Conservation (phyloP, 1,139 yeast genomes). For the Candida albicans region DNA sequence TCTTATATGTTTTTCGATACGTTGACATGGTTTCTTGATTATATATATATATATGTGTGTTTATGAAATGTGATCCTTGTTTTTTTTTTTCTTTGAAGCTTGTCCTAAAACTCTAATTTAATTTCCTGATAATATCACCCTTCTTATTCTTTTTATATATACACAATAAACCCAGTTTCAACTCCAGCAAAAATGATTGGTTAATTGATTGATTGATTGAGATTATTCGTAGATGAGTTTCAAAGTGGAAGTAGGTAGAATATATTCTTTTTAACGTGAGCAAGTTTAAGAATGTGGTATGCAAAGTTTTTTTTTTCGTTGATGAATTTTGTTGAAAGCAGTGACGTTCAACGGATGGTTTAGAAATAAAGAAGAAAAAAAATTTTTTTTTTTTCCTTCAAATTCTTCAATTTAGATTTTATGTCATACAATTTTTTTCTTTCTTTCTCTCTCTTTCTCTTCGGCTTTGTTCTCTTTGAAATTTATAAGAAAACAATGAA, state of each 20-base stretch:
- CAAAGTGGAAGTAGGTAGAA: neutral
- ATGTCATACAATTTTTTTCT: neutral
- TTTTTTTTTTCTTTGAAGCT: neutral
- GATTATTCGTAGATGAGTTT: neutral
- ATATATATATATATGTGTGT: neutral
- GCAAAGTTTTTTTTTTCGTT: constrained; percentile 3
- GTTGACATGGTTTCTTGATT: constrained; percentile 24
- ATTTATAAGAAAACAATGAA: too few relatives aligned
- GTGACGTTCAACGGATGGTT: neutral
- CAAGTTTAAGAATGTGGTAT: constrained; percentile 2
- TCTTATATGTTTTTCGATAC: constrained; percentile 44
- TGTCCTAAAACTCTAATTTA: too few relatives aligned
- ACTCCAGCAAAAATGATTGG: neutral
- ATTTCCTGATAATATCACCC: too few relatives aligned
- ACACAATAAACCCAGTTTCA: neutral
- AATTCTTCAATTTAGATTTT: neutral
- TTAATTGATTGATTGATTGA: neutral
- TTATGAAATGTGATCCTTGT: neutral
- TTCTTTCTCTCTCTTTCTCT: neutral
- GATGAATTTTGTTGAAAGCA: neutral
- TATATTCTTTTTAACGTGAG: too few relatives aligned
- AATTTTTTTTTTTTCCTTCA: neutral
- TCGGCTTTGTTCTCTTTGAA: neutral
- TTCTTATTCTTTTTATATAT: neutral
- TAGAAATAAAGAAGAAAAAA: too few relatives aligned